These are phyloP conservation scores for Fusarium nematophilum DNA, from an alignment of 2,329 filamentous ascomycete genomes.

Conservation along the genomic window DNA sequence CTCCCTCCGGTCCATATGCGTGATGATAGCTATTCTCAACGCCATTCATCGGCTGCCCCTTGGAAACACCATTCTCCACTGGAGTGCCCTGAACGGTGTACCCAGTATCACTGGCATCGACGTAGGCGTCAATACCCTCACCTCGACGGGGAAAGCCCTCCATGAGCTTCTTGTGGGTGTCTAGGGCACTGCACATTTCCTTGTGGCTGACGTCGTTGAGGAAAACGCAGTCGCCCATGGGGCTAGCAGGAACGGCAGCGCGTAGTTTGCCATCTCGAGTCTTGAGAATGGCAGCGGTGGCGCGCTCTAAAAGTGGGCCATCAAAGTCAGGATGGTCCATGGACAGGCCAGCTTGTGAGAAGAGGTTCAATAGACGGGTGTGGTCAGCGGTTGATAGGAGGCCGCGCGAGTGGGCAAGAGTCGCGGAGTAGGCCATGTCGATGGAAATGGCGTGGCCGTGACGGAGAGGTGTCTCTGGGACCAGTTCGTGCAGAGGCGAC, in stretches of 20 bases:
- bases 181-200: conserved; percentile 71
- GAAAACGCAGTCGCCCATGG: conserved; percentile 74
- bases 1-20: conserved; percentile 30
- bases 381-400: conserved; percentile 71
- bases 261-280: conserved; percentile 76
- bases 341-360: conserved; percentile 75
- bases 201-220: conserved; percentile 73
- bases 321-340: conserved; percentile 79
- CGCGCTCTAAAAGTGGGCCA: conserved; percentile 72
- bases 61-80: conserved; percentile 26
- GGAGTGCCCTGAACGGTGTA: conserved; percentile 54
- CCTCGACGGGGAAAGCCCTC: conserved; percentile 72
- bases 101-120: conserved; percentile 76
- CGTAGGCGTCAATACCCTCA: conserved; percentile 74
- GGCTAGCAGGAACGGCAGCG: conserved; percentile 72
- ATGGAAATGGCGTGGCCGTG: conserved; percentile 81
- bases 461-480: conserved; percentile 74
- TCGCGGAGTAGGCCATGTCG: conserved; percentile 81
- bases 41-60: conserved; percentile 14
- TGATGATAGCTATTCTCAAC: conserved; percentile 28
- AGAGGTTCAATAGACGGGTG: conserved; percentile 71
- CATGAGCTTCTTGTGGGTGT: conserved; percentile 72
- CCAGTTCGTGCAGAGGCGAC: conserved; percentile 78
- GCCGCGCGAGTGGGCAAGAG: conserved; percentile 71
- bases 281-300: conserved; percentile 75